Conservation (phyloP, 805 yeast genomes). For the Candida vartiovaarae region DNA sequence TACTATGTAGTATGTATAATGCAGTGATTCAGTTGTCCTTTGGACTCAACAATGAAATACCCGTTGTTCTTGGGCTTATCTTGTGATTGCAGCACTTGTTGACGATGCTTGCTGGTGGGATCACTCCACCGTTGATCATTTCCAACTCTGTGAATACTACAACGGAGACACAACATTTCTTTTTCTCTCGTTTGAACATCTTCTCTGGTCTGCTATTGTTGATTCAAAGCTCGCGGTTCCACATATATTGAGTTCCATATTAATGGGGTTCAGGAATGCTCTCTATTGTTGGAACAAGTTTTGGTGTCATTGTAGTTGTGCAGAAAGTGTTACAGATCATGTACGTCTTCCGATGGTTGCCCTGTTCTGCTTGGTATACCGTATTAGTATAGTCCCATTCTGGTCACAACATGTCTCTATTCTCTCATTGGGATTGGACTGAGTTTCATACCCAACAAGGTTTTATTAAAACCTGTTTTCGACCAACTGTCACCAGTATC, state of each 20-base stretch:
- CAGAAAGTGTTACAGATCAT: constrained; percentile 70
- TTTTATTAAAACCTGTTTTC: constrained; percentile 70
- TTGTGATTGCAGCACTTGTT: constrained; percentile 84
- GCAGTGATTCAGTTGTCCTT: constrained; percentile 65
- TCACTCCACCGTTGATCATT: constrained; percentile 76
- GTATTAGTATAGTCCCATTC: constrained; percentile 62
- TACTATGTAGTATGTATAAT: too few relatives aligned
- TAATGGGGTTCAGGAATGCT: constrained; percentile 86
- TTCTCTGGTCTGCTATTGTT: constrained; percentile 63
- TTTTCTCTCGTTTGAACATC: constrained; percentile 68
- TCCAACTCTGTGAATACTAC: constrained; percentile 56
- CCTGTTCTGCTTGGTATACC: constrained; percentile 65
- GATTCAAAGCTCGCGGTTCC: constrained; percentile 77
- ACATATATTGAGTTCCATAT: constrained; percentile 65
- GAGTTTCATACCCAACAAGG: constrained; percentile 70
- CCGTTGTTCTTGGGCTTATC: constrained; percentile 63
- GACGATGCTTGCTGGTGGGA: constrained; percentile 89
- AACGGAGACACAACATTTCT: constrained; percentile 44
- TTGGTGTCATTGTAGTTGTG: constrained; percentile 80
- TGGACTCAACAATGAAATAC: constrained; percentile 73
- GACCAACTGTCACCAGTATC: constrained; percentile 88
- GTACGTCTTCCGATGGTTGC: constrained; percentile 60
- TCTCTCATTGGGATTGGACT: constrained; percentile 64
- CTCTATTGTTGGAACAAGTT: constrained; percentile 87
- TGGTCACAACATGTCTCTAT: constrained; percentile 73